Conservation (phyloP, 306 rosid species). For the Acacia melanoxylon region DNA sequence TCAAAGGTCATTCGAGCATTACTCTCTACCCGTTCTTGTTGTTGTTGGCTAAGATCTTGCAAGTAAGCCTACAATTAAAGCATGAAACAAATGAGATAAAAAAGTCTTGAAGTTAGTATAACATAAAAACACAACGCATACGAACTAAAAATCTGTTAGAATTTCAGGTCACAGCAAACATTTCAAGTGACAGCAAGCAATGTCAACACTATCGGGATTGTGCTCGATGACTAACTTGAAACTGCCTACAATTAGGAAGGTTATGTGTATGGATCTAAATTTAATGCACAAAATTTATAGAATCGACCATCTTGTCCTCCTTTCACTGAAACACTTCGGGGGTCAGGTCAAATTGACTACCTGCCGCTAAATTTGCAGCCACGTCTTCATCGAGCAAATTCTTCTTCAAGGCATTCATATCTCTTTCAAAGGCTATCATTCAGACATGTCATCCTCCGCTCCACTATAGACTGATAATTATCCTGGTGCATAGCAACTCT, state of each 20-base stretch:
- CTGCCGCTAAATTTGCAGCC: slow-evolving; percentile 20
- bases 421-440: slow-evolving; percentile 46
- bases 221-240: slow-evolving; percentile 10
- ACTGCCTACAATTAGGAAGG: slow-evolving; percentile 43
- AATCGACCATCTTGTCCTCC: slow-evolving; percentile 20
- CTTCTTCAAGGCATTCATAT: slow-evolving; percentile 32
- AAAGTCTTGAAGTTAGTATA: too few relatives aligned
- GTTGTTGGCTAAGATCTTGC: too few relatives aligned
- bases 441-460: slow-evolving; percentile 88
- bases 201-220: neutral
- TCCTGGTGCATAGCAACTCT: slow-evolving; percentile 58
- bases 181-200: too few relatives aligned
- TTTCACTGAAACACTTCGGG: slow-evolving; percentile 26
- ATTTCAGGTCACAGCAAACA: too few relatives aligned
- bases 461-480: slow-evolving; percentile 75
- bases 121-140: too few relatives aligned
- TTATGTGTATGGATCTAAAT: slow-evolving; percentile 5
- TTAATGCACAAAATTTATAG: slow-evolving; percentile 32
- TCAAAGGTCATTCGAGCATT: too few relatives aligned
- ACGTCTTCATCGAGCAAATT: slow-evolving; percentile 23
- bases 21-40: too few relatives aligned
- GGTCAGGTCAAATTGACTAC: slow-evolving; percentile 18
- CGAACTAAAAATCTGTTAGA: too few relatives aligned
- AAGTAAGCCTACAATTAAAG: too few relatives aligned
- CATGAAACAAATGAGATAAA: too few relatives aligned